Evolutionary conservation across 352 stramenopile genomes (phyloP).

Genomic region (Halophytophthora batemanensis): DNA sequence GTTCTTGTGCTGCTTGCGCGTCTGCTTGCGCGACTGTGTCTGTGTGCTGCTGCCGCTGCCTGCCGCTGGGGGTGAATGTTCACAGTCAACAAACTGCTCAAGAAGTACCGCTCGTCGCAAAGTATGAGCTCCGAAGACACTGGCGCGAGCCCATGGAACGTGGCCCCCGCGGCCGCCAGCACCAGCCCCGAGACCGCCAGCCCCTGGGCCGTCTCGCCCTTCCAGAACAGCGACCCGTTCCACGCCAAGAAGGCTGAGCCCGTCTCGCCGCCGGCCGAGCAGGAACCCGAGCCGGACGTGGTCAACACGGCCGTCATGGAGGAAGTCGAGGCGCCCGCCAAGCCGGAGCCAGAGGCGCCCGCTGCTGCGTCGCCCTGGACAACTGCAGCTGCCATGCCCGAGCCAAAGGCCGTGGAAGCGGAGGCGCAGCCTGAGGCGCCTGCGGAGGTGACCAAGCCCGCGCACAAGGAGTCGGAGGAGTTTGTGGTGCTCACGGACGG

Average conservation of each 20-base stretch:
- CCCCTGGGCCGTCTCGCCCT: slow-evolving; percentile 37
- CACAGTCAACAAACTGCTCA: slow-evolving; percentile 66
- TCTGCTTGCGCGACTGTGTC: too few species aligned
- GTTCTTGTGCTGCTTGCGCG: too few species aligned
- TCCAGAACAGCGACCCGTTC: slow-evolving; percentile 43
- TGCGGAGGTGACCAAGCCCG: slow-evolving; percentile 5
- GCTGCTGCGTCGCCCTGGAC: slow-evolving; percentile 18
- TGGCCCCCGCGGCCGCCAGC: slow-evolving; percentile 26
- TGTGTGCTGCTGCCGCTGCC: neutral
- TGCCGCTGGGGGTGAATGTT: slow-evolving; percentile 21
- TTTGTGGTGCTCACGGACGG: slow-evolving; percentile 2
- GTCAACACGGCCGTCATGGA: slow-evolving; percentile 26
- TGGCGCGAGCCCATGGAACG: slow-evolving; percentile 51
- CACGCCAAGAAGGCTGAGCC: slow-evolving; percentile 9
- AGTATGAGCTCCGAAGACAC: slow-evolving; percentile 33
- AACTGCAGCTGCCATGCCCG: too few species aligned
- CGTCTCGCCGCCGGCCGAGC: slow-evolving; percentile 4
- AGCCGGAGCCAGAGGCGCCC: slow-evolving; percentile 3
- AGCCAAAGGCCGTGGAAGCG: too few species aligned
- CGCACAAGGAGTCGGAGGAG: slow-evolving; percentile 3
- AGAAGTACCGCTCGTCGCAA: slow-evolving; percentile 57
- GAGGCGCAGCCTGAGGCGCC: neutral
- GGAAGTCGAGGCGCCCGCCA: slow-evolving; percentile 5
- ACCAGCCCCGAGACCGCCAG: slow-evolving; percentile 22
- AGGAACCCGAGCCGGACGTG: slow-evolving; percentile 36